phyloP scores from a whole-genome alignment of 2,329 filamentous ascomycete species.

The Scedosporium boydii region DNA sequence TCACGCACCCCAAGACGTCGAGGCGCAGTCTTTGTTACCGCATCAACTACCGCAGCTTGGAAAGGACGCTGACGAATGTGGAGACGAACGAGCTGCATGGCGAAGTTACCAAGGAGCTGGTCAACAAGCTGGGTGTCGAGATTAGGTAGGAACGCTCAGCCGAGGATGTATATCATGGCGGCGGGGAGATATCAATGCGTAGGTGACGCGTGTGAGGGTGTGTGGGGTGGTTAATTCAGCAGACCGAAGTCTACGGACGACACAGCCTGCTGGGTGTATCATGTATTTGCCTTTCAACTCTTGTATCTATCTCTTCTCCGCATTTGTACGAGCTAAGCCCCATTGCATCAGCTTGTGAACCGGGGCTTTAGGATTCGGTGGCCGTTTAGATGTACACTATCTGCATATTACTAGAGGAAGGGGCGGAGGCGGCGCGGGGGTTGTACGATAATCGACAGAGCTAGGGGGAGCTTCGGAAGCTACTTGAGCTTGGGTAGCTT shows the following conservation, averaged over 20 bases:
- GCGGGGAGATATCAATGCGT: not conserved
- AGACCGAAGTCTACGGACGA: not conserved
- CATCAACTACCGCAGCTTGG: constrained; percentile 86
- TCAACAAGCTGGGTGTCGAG: constrained; percentile 67
- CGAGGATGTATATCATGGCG: not conserved
- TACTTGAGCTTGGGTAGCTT: not conserved
- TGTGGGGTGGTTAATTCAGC: not conserved
- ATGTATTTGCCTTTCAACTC: not conserved
- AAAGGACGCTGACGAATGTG: constrained; percentile 77
- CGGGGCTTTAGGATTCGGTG: not conserved
- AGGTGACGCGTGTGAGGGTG: not conserved
- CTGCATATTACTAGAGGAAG: not conserved
- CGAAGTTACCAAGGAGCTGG: constrained; percentile 53
- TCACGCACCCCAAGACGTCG: constrained; percentile 77
- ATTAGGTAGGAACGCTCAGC: constrained; percentile 35
- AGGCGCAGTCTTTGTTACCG: constrained; percentile 82
- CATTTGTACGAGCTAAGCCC: not conserved
- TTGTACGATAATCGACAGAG: not conserved
- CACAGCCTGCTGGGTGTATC: not conserved
- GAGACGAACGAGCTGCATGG: constrained; percentile 73
- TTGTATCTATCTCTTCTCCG: not conserved
- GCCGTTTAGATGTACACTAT: not conserved
- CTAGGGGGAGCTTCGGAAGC: not conserved
- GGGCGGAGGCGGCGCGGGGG: not conserved
- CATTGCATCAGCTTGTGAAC: not conserved